Conservation (phyloP, 108 stramenopile genomes). For the Cyclotella kingstonii region DNA sequence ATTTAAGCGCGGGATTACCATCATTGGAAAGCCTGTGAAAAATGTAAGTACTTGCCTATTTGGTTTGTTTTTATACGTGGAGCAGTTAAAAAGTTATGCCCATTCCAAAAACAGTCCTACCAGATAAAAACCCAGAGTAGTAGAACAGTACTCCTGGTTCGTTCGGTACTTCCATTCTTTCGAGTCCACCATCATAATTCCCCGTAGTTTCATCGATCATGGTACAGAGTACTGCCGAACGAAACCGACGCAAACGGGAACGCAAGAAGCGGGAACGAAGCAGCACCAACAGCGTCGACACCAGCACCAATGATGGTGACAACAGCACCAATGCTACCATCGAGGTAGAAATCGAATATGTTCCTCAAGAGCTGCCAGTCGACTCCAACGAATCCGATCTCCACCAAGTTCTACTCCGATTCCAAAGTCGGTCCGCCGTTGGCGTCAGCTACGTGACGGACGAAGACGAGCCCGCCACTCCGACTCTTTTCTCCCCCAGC, state of each 20-base stretch:
- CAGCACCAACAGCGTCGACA: constrained; percentile 20
- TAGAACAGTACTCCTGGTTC: too few relatives aligned
- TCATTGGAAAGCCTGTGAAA: too few relatives aligned
- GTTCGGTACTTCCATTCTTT: too few relatives aligned
- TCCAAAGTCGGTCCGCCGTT: constrained; percentile 60
- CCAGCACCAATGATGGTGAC: constrained; percentile 24
- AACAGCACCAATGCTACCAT: constrained; percentile 6
- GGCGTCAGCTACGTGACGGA: constrained; percentile 54
- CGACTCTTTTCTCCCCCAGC: constrained; percentile 5
- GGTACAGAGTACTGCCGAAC: constrained; percentile 75
- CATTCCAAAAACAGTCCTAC: too few relatives aligned
- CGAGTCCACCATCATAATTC: too few relatives aligned
- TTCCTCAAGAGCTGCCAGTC: constrained; percentile 47
- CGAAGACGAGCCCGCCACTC: background rate
- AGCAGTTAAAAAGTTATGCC: too few relatives aligned
- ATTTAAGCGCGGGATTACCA: too few relatives aligned
- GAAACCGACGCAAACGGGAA: constrained; percentile 81
- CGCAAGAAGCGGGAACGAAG: constrained; percentile 71
- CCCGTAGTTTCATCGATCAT: constrained; percentile 41
- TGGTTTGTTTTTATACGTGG: too few relatives aligned
- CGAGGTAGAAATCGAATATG: constrained; percentile 77
- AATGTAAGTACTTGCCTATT: too few relatives aligned
- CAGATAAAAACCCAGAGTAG: too few relatives aligned
- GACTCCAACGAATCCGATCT: constrained; percentile 25
- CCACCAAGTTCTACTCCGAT: constrained; percentile 52